A percentile compares a stretch with the other conserved stretches of the same genome.
Evolutionary conservation across 495 filamentous ascomycete genomes (phyloP).

Genomic region (Hypoxylon perforatum): DNA sequence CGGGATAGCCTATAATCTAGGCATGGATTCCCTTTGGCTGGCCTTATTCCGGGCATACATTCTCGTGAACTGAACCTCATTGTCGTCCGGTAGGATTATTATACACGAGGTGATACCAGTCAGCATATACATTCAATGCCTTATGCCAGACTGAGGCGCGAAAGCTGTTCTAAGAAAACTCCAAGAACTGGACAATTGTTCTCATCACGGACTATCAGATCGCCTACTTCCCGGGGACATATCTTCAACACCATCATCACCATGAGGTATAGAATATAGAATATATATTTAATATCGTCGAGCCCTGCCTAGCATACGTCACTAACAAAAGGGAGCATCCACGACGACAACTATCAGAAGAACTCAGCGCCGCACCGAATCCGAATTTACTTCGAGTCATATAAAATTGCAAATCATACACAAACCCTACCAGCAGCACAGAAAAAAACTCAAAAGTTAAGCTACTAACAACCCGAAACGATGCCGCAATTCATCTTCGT

Average conservation of each 20-base stretch:
- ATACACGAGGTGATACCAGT: slow-evolving; percentile 26
- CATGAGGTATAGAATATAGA: slow-evolving; percentile 21
- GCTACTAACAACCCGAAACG: not conserved
- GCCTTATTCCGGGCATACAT: slow-evolving; percentile 6
- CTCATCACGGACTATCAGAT: slow-evolving; percentile 6
- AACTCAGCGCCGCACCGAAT: slow-evolving; percentile 2
- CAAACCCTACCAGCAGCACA: not conserved
- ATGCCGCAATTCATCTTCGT: slow-evolving; percentile 47
- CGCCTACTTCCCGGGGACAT: slow-evolving; percentile 26
- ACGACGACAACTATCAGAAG: slow-evolving; percentile 5
- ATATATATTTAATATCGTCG: slow-evolving; percentile 11
- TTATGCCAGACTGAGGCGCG: slow-evolving; percentile 13
- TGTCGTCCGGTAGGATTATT: slow-evolving; percentile 17
- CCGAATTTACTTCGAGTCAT: not conserved
- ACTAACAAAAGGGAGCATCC: not conserved
- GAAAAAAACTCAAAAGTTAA: not conserved
- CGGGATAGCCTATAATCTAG: slow-evolving; percentile 34
- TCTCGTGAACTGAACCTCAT: slow-evolving; percentile 25
- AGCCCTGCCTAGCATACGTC: slow-evolving; percentile 4
- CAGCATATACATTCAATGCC: slow-evolving; percentile 23
- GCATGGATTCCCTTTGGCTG: slow-evolving; percentile 13
- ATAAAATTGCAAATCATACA: not conserved
- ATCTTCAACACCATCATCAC: not conserved
- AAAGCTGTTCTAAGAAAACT: not conserved
- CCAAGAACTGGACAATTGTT: slow-evolving; percentile 17